These are phyloP conservation scores for Dothideomycetes sp. DNA, from an alignment of 2,329 filamentous ascomycete species.

Conservation along the genomic window DNA sequence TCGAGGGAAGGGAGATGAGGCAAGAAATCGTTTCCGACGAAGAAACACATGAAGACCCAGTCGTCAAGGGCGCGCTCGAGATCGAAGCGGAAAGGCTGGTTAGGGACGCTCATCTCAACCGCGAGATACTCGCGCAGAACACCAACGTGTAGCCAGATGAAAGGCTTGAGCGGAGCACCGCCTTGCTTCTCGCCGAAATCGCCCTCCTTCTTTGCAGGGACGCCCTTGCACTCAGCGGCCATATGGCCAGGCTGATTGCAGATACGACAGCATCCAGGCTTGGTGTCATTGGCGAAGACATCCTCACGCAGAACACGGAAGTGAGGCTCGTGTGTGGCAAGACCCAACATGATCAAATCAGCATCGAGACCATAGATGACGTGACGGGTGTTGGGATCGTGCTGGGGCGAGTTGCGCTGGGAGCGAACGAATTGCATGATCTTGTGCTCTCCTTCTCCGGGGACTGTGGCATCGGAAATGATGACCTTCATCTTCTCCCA, in stretches of 20 bases:
- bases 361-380: conserved; percentile 98
- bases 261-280: conserved; percentile 70
- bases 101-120: conserved; percentile 74
- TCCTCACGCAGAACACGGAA: conserved; percentile 95
- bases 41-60: conserved; percentile 99
- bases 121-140: conserved; percentile 87
- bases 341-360: conserved; percentile 95
- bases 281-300: conserved; percentile 85
- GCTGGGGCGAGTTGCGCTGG: conserved; percentile 78
- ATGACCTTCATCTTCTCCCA: conserved; percentile 97
- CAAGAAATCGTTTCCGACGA: conserved; percentile 96
- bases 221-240: conserved; percentile 72
- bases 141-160: conserved; percentile 95
- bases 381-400: conserved; percentile 93
- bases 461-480: conserved; percentile 95
- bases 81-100: conserved; percentile 80
- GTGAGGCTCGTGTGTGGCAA: conserved; percentile 94
- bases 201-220: conserved; percentile 66
- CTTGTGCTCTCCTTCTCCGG: conserved; percentile 97
- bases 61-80: conserved; percentile 91
- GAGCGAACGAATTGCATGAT: conserved; percentile 98
- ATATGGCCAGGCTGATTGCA: conserved; percentile 92
- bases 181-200: conserved; percentile 69
- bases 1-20: conserved; percentile 95
- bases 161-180: conserved; percentile 67